Evolutionary conservation across 2,329 filamentous ascomycete species (phyloP).

Genomic region (Aurifilum marmelostoma): DNA sequence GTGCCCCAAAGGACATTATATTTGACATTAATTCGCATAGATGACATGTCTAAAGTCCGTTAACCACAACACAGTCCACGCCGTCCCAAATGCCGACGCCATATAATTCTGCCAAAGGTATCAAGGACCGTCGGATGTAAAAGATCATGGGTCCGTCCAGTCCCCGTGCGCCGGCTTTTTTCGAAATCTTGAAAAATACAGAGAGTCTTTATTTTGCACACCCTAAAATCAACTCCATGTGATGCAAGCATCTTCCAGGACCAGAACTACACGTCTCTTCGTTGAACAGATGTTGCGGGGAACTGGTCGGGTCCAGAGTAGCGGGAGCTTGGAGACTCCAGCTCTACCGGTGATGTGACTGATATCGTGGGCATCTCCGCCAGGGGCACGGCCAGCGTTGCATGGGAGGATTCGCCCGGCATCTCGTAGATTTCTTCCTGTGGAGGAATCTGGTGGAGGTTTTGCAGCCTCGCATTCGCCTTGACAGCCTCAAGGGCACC

Average conservation of each 20-base stretch:
- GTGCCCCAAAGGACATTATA: not conserved
- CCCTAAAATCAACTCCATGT: not conserved
- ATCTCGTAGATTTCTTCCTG: constrained; percentile 28
- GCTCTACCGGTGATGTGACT: constrained; percentile 17
- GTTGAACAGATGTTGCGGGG: constrained; percentile 3
- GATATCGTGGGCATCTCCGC: constrained; percentile 37
- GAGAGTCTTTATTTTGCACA: not conserved
- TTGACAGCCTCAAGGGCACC: constrained; percentile 19
- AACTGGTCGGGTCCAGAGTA: constrained; percentile 16
- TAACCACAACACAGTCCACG: not conserved
- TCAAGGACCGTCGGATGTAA: not conserved
- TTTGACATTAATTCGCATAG: not conserved
- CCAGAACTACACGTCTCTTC: not conserved
- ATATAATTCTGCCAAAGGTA: not conserved
- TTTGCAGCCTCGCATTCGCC: not conserved
- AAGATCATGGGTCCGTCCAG: not conserved
- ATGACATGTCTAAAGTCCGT: not conserved
- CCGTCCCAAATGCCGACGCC: not conserved
- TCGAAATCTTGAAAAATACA: not conserved
- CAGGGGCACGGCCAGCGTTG: constrained; percentile 19
- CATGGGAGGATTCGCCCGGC: constrained; percentile 13
- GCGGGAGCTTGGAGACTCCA: constrained; percentile 12
- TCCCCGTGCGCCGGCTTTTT: not conserved
- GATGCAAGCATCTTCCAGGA: not conserved
- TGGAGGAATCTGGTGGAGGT: constrained; percentile 29